Base-by-base conservation (phyloP, 2,329 filamentous ascomycete genomes). In the Cercospora sp. region DNA sequence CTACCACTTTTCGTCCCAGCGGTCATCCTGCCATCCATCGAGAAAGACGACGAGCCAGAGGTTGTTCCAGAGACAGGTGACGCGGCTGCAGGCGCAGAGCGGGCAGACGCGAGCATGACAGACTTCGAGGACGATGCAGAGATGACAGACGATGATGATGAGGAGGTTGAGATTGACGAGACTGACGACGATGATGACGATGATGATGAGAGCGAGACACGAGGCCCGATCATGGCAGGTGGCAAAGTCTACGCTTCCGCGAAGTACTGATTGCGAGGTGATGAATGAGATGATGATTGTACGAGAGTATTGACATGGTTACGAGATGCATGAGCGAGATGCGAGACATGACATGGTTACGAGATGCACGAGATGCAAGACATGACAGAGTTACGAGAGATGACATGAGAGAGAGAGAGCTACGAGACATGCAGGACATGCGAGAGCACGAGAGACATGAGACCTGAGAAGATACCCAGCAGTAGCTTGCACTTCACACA, bases 1-100 rank as follows among this genome's bases (percentile, higher is more conserved):
- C 55, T 59, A 18, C 55, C 55, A 59, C 55, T 59, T 36, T 59
- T 33, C 55, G n/a, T 59, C n/a, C 55, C 55, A 7, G 28, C 30
- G 3, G 16, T 33, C n/a, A 59, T 59, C 18, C 3, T 36, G 31
- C 55, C 16, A 13, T 59, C 55, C 16, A 59, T 59, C 12, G 55
- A 59, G 55, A 59, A 59, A 59, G 55, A 59, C 2, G 28, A 31
- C 4, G n/a, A 59, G 30, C 13, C 18, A 18, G 55, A 58, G 8
- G 16, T 12, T 51, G 5, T 9, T 12, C 1, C 20, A 26, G 9
- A 51, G 1, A 51, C 20, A 12, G 5, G 20, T 2, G 23, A 26
- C 6, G 48, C 20, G 12, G 26, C 30, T 4, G 16, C 23, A 55
- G 48, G 13, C 13, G 23, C 23, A 28, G 48, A 16, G 20, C 3